Conservation (phyloP, 306 rosid genomes). For the Prunus kanzakura region DNA sequence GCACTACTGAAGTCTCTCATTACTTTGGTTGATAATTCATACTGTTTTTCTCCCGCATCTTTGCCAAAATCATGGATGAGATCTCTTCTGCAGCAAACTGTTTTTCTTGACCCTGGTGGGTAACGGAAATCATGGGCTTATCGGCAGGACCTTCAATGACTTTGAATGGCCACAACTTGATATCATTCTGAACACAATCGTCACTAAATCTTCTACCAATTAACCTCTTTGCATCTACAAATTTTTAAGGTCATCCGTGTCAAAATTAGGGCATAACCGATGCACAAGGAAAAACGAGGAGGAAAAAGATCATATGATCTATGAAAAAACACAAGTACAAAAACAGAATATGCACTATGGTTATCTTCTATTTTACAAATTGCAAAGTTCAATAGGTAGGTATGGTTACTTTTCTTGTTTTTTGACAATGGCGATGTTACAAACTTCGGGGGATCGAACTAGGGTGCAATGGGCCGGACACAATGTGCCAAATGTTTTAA, state of each 20-base stretch:
- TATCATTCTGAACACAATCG: background rate
- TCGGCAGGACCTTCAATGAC: no score
- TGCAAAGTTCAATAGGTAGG: no score
- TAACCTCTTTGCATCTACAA: background rate
- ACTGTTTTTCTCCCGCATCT: background rate
- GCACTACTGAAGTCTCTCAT: constrained; percentile 3
- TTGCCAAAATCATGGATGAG: background rate
- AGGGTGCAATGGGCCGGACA: no score
- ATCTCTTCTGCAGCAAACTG: background rate
- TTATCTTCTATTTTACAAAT: no score
- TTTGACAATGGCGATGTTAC: no score
- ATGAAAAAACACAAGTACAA: background rate
- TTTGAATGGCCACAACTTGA: no score
- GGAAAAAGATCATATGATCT: no score
- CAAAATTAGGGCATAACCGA: no score
- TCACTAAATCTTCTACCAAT: constrained; percentile 3
- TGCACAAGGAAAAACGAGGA: no score
- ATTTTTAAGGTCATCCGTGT: background rate
- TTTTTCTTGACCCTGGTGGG: background rate
- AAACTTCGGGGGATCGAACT: no score
- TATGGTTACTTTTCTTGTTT: no score
- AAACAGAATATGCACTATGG: background rate
- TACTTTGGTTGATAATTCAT: constrained; percentile 8
- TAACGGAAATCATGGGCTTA: background rate
- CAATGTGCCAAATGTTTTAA: no score